A percentile compares a stretch with the other conserved stretches of the same genome.
phyloP scores from a whole-genome alignment of 345 rosid species.

The Rhodamnia rubescens region DNA sequence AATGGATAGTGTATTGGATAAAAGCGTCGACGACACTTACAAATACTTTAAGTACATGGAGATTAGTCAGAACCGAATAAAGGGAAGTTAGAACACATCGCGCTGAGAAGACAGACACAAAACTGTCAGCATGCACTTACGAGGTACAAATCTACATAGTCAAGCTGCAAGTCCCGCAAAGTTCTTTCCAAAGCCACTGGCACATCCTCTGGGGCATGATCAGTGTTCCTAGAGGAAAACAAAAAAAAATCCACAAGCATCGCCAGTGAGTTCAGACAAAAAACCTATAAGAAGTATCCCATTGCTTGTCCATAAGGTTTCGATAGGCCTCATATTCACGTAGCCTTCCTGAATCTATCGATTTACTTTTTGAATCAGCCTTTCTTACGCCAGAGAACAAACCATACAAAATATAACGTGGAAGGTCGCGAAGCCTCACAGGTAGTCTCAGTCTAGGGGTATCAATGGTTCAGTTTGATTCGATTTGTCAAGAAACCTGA shows the following conservation, averaged over 20 bases:
- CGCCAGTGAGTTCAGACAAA: background rate
- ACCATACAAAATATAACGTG: background rate
- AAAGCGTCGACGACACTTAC: background rate
- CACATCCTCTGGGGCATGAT: constrained; percentile 65
- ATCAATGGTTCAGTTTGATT: too few species aligned
- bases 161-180: constrained; percentile 54
- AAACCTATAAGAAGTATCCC: background rate
- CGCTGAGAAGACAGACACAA: background rate
- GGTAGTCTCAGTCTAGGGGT: background rate
- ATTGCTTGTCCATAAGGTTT: background rate
- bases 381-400: background rate
- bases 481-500: too few species aligned
- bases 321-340: background rate
- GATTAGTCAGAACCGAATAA: background rate
- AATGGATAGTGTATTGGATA: background rate
- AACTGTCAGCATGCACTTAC: constrained; percentile 20
- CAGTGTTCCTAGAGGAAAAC: constrained; percentile 17
- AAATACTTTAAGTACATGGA: background rate
- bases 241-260: background rate
- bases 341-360: background rate
- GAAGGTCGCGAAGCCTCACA: background rate
- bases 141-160: constrained; percentile 68
- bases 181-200: constrained; percentile 49
- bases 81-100: background rate
- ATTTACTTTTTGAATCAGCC: background rate